Percentiles rank a stretch among this genome's conserved stretches.
Evolutionary conservation across 495 filamentous ascomycete genomes (phyloP).

Genomic region (Penicillium egyptiacum): DNA sequence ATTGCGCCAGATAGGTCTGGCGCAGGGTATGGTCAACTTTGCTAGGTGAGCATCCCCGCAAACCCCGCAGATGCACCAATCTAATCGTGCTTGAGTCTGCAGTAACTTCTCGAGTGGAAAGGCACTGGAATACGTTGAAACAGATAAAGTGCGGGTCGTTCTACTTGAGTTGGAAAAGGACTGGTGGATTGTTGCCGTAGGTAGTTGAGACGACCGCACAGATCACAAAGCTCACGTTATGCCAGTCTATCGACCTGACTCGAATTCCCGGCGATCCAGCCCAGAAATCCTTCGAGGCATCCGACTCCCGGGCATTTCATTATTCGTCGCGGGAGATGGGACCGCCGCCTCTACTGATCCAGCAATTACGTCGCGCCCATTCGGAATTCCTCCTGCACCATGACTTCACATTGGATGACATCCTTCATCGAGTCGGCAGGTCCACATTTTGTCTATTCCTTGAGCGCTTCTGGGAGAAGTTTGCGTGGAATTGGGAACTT

Average conservation of each 20-base stretch:
- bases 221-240: slow-evolving; percentile 22
- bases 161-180: slow-evolving; percentile 80
- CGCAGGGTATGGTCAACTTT: slow-evolving; percentile 96
- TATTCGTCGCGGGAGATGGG: slow-evolving; percentile 88
- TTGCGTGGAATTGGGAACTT: slow-evolving; percentile 82
- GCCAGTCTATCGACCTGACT: slow-evolving; percentile 72
- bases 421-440: slow-evolving; percentile 63
- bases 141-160: slow-evolving; percentile 79
- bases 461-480: slow-evolving; percentile 80
- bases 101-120: slow-evolving; percentile 78
- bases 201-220: slow-evolving; percentile 23
- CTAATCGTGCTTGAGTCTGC: slow-evolving; percentile 15
- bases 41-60: slow-evolving; percentile 54
- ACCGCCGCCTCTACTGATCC: slow-evolving; percentile 72
- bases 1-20: slow-evolving; percentile 90
- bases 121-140: slow-evolving; percentile 83
- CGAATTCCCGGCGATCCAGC: slow-evolving; percentile 42
- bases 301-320: slow-evolving; percentile 46
- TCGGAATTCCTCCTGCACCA: slow-evolving; percentile 86
- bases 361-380: slow-evolving; percentile 81
- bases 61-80: slow-evolving; percentile 8
- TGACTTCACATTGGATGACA: slow-evolving; percentile 61
- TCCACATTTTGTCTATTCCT: slow-evolving; percentile 63
- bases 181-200: slow-evolving; percentile 94
- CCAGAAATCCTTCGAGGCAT: slow-evolving; percentile 24